Base-by-base conservation (phyloP, 495 filamentous ascomycete genomes). In the Hypomontagnella monticulosa region DNA sequence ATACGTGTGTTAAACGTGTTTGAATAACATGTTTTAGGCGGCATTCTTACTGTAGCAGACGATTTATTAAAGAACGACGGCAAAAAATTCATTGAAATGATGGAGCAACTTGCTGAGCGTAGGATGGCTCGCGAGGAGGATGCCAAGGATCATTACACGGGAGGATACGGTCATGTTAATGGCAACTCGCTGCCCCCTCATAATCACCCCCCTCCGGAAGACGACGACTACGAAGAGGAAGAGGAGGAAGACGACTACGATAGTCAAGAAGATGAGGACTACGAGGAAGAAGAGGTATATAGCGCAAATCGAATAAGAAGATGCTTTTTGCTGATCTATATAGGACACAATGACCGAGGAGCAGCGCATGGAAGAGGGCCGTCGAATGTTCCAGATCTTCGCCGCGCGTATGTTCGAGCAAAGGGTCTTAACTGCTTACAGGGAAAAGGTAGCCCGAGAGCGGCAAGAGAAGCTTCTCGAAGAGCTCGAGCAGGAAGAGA, bases 71-170 rank as follows among this genome's bases (percentile, higher is more conserved):
- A 98, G 77, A 99, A 99, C 75, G 95, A 99, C 75, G 95, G 95
- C 73, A 97, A 96, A 76, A 96, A 97, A 73, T 99, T 99, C 81
- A 99, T 99, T 77, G 95, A 99, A 76, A 98, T 99, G 95, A 99
- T 99, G 96, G 95, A 99, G 75, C 93, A 97, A 75, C 85, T 99
- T 69, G 96, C 95, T 9, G 96, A 99, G 78, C 90, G 94, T 58
- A 88, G 95, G 65, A 97, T 99, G 93, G 89, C 92, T 67, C 88
- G 95, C 33, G 95, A 99, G 78, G 92, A 95, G 76, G 93, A 97
- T 73, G 91, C 92, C 12, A 88, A 89, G 70, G 90, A 87, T 58
- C 87, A 89, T 73, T 83, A 79, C 53, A 79, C 82, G 61, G 87
- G 89, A 63, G 85, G 82, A 48, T 90, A 91, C 66, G 81, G 79